These are phyloP conservation scores for Neurospora sp. DNA, from an alignment of 495 filamentous ascomycete species.

Conservation along the genomic window DNA sequence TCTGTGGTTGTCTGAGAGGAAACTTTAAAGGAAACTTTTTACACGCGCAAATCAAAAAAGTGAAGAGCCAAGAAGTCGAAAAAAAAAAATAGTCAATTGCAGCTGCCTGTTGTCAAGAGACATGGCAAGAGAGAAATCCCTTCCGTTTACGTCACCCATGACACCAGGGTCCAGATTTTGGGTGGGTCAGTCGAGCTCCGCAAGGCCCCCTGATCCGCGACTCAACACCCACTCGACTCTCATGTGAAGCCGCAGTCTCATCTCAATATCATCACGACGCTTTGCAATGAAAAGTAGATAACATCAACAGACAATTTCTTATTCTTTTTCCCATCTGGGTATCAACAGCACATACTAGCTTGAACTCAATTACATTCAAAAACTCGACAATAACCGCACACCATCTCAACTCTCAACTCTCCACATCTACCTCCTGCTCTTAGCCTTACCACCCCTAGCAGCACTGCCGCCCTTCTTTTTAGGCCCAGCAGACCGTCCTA, in stretches of 20 bases:
- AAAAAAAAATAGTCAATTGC: not conserved
- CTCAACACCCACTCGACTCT: not conserved
- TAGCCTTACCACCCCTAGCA: constrained; percentile 8
- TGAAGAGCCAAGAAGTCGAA: not conserved
- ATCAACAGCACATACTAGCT: not conserved
- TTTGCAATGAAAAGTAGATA: not conserved
- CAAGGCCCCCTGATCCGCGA: not conserved
- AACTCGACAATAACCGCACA: not conserved
- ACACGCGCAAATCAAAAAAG: not conserved
- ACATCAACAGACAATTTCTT: not conserved
- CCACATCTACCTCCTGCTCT: constrained; percentile 3
- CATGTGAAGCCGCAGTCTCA: not conserved
- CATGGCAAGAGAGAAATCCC: not conserved
- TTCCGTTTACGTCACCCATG: not conserved
- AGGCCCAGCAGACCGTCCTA: not conserved
- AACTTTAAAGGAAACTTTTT: not conserved
- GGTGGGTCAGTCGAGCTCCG: not conserved
- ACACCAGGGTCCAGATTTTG: not conserved
- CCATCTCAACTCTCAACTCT: too few relatives aligned
- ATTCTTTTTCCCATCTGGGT: not conserved
- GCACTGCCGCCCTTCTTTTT: constrained; percentile 10
- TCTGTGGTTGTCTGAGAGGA: not conserved
- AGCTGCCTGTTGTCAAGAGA: not conserved
- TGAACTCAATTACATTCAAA: not conserved
- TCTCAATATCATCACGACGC: not conserved